phyloP scores from a whole-genome alignment of 257 asterid genomes.

The Primulina eburnea region DNA sequence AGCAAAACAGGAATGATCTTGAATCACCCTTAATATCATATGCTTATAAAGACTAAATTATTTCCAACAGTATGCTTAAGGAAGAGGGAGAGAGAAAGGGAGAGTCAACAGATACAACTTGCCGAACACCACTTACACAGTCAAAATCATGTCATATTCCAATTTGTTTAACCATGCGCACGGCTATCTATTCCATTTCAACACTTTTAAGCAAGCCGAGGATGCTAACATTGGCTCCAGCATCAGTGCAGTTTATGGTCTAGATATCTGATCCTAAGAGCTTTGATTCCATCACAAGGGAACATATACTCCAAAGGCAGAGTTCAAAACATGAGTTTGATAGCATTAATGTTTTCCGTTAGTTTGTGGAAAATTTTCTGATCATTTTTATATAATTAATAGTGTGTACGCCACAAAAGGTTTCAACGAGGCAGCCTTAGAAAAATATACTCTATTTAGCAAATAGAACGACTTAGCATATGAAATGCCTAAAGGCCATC shows the following conservation, averaged over 20 bases:
- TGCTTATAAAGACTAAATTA: too few relatives aligned
- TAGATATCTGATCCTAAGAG: background rate
- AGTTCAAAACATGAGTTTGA: background rate
- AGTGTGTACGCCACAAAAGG: background rate
- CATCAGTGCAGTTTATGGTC: background rate
- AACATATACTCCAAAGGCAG: background rate
- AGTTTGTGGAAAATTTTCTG: background rate
- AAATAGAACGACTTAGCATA: conserved; percentile 7
- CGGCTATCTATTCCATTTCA: too few relatives aligned
- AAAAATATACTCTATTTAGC: background rate
- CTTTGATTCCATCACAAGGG: background rate
- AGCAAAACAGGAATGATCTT: too few relatives aligned
- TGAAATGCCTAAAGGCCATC: conserved; percentile 2
- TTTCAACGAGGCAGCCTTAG: conserved; percentile 8
- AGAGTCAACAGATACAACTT: too few relatives aligned
- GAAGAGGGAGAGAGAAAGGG: too few relatives aligned
- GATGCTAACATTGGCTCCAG: background rate
- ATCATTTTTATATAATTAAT: background rate
- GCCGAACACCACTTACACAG: too few relatives aligned
- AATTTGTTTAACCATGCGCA: too few relatives aligned
- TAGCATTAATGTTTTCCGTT: too few relatives aligned
- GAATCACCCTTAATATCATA: too few relatives aligned
- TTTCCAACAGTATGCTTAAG: too few relatives aligned
- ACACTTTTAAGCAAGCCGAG: too few relatives aligned
- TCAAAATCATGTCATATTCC: too few relatives aligned